These are phyloP conservation scores for Kodamaea kaohsiungensis DNA, from an alignment of 805 yeast species.

Conservation along the genomic window DNA sequence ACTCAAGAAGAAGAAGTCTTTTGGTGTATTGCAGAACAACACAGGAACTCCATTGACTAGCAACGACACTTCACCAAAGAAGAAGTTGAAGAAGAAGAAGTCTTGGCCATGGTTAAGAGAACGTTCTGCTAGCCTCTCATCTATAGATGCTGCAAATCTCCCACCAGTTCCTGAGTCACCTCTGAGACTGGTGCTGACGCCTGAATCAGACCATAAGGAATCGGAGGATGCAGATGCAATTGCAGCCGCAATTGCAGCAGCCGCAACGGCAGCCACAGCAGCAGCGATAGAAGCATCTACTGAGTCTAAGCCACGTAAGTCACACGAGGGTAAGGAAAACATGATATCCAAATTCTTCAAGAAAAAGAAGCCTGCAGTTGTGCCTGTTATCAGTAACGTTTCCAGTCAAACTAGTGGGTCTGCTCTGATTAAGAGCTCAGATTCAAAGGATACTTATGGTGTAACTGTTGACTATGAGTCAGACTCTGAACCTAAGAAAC, in stretches of 20 bases:
- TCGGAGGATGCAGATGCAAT: slow-evolving; percentile 10
- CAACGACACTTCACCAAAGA: slow-evolving; percentile 11
- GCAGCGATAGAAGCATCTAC: background rate
- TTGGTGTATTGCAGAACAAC: slow-evolving; percentile 15
- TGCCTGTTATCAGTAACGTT: slow-evolving; percentile 2
- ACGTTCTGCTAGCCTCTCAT: slow-evolving; percentile 32
- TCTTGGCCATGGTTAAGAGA: slow-evolving; percentile 45
- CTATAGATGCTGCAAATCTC: slow-evolving; percentile 23
- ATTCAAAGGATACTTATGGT: slow-evolving; percentile 16
- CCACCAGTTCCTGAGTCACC: slow-evolving; percentile 28
- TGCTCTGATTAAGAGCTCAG: slow-evolving; percentile 4
- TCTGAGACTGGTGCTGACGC: slow-evolving; percentile 39
- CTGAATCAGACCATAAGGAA: slow-evolving; percentile 26
- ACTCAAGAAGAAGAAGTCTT: slow-evolving; percentile 15
- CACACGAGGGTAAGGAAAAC: slow-evolving; percentile 34
- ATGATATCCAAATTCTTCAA: slow-evolving; percentile 43
- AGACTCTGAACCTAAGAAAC: slow-evolving; percentile 16
- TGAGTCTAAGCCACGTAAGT: slow-evolving; percentile 9
- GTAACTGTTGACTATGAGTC: slow-evolving; percentile 30
- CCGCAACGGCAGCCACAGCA: slow-evolving; percentile 6
- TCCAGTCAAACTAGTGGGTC: background rate
- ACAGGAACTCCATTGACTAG: slow-evolving; percentile 7
- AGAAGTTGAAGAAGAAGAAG: slow-evolving; percentile 35
- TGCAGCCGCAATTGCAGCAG: slow-evolving; percentile 3
- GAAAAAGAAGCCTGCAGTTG: slow-evolving; percentile 24